These are phyloP conservation scores for Penicillium herquei DNA, from an alignment of 495 filamentous ascomycete genomes.

Conservation along the genomic window DNA sequence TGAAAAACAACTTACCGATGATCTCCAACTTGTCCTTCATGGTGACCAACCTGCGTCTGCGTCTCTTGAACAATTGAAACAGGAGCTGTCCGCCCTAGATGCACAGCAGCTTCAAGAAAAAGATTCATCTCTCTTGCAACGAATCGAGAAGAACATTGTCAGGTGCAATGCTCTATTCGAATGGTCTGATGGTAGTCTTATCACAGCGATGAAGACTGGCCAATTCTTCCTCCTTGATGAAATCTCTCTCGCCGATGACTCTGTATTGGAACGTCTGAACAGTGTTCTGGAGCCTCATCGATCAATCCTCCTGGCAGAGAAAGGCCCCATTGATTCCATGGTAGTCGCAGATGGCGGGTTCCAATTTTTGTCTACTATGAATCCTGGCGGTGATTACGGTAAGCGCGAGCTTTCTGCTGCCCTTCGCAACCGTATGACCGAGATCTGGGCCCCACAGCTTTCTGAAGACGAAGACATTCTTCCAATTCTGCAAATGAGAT, in stretches of 20 bases:
- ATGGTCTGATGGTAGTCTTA: constrained; percentile 94
- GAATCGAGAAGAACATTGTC: constrained; percentile 58
- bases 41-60: constrained; percentile 26
- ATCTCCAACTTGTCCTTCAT: constrained; percentile 52
- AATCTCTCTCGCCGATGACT: constrained; percentile 97
- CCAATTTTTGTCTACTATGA: constrained; percentile 98
- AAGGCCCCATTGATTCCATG: constrained; percentile 77
- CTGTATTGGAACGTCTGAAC: constrained; percentile 93
- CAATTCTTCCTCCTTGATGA: constrained; percentile 94
- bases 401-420: constrained; percentile 96
- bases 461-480: constrained; percentile 81
- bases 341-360: constrained; percentile 78
- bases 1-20: constrained; percentile 59
- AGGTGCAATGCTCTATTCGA: constrained; percentile 85
- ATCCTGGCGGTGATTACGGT: constrained; percentile 96
- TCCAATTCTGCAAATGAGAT: constrained; percentile 78
- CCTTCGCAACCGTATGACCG: constrained; percentile 93
- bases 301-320: constrained; percentile 88
- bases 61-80: constrained; percentile 46
- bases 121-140: constrained; percentile 48
- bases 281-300: constrained; percentile 92
- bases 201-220: constrained; percentile 88
- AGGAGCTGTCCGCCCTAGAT: constrained; percentile 43
- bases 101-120: constrained; percentile 33
- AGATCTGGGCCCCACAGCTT: constrained; percentile 91